Evolutionary conservation across 2,329 filamentous ascomycete genomes (phyloP), one percentile per base, ranked within the genome.

Genomic region (Aspergillus sp.): DNA sequence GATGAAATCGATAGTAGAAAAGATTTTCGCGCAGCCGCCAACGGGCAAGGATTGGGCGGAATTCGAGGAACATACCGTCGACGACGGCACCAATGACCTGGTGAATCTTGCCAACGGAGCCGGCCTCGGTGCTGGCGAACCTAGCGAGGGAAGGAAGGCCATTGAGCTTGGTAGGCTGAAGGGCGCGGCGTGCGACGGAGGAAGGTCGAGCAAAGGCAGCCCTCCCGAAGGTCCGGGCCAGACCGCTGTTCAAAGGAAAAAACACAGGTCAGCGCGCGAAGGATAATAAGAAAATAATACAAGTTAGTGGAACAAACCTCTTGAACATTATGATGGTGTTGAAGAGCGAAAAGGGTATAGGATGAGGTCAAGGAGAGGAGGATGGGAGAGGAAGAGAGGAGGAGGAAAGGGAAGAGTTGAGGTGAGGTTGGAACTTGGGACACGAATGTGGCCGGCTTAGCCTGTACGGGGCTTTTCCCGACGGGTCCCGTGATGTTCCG

Each of bases 41-140:
- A 53, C 64, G 59, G 54, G 65, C 61, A 57, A 68, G 66, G 65
- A 56, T 64, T 63, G 62, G 23, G 55, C 48, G 53, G 57, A 49
- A 60, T 58, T 61, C 66, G 69, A 68, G 67, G 59, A 61, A 79
- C 91, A 85, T 86, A 96, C 92, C 93, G 85, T 98, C 95, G 76
- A 98, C 95, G 80, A 98, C 93, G 85, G 95, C 94, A 91, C 95
- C 93, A 84, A 97, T 97, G 82, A 97, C 93, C 85, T 93, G 84
- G 79, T 87, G 83, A 77, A 88, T 84, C 82, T 86, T 89, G 77
- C 89, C 89, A 79, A 84, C 79, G 71, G 81, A 80, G 60, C 76
- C 73, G 61, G 83, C 75, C 69, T 86, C 84, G 69, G 85, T 84
- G 76, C 82, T 86, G 73, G 88, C 87, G 77, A 85, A 87, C 72